phyloP scores from a whole-genome alignment of 1,139 yeast species.

The Kazachstania sp. region DNA sequence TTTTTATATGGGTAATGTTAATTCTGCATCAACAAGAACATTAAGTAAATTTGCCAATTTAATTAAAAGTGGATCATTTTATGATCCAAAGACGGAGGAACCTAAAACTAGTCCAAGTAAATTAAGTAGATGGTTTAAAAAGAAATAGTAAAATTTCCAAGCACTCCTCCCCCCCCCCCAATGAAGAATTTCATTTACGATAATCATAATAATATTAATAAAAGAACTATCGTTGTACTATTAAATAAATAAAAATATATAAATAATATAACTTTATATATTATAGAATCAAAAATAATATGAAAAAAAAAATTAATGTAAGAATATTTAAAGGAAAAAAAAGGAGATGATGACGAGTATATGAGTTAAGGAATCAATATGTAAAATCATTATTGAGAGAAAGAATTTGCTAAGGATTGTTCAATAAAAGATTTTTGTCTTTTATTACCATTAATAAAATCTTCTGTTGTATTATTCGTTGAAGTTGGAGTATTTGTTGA shows the following conservation, averaged over 20 bases:
- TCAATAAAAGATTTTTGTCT: conserved; percentile 8
- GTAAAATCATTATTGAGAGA: conserved; percentile 3
- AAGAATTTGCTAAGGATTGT: conserved; percentile 7
- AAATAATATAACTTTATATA: not conserved
- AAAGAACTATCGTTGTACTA: conserved; percentile 1
- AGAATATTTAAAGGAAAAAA: not conserved
- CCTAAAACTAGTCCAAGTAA: not conserved
- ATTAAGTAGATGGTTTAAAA: conserved; percentile 7
- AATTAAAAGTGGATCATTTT: conserved; percentile 2
- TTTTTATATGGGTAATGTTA: conserved; percentile 2
- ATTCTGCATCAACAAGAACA: conserved; percentile 1
- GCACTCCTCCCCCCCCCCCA: no score
- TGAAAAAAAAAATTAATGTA: not conserved
- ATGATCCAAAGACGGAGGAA: not conserved
- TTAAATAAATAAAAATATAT: not conserved
- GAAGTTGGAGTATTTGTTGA: not conserved
- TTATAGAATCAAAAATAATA: not conserved
- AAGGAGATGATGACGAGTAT: not conserved
- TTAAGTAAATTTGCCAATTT: conserved; percentile 1
- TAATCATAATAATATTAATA: not conserved
- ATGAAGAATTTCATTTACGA: not conserved
- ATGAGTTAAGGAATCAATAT: not conserved
- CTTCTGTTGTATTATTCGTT: not conserved
- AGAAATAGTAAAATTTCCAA: not conserved
- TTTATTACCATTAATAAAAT: not conserved